Conservation (phyloP, 2,329 filamentous ascomycete species). For the Penicillium sp. region DNA sequence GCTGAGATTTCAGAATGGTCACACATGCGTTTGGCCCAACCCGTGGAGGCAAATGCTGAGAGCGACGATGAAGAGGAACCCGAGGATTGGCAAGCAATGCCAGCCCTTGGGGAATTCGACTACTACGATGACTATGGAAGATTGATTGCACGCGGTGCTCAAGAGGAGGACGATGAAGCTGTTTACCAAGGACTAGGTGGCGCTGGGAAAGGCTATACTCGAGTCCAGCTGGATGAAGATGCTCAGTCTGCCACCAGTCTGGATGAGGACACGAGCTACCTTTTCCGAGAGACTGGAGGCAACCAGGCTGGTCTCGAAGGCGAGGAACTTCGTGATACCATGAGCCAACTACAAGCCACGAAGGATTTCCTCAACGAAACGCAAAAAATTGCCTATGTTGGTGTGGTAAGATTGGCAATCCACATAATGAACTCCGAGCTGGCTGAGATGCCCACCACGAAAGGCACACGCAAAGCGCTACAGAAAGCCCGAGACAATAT, state of each 20-base stretch:
- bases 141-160: slow-evolving; percentile 77
- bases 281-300: slow-evolving; percentile 74
- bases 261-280: slow-evolving; percentile 94
- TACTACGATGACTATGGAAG: slow-evolving; percentile 93
- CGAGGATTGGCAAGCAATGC: slow-evolving; percentile 92
- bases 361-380: slow-evolving; percentile 94
- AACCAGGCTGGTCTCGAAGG: slow-evolving; percentile 67
- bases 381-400: slow-evolving; percentile 94
- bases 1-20: slow-evolving; percentile 76
- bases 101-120: slow-evolving; percentile 86
- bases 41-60: slow-evolving; percentile 41
- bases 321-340: slow-evolving; percentile 79
- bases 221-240: slow-evolving; percentile 93
- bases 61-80: slow-evolving; percentile 54
- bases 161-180: slow-evolving; percentile 67
- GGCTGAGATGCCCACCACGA: slow-evolving; percentile 60
- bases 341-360: slow-evolving; percentile 91
- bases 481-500: slow-evolving; percentile 71
- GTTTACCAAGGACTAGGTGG: slow-evolving; percentile 79
- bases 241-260: slow-evolving; percentile 90
- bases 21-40: slow-evolving; percentile 72
- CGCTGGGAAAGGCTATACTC: slow-evolving; percentile 91
- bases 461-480: slow-evolving; percentile 69
- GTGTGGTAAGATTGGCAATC: slow-evolving; percentile 78
- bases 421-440: slow-evolving; percentile 72